Evolutionary conservation across 768 basidiomycete species (phyloP).

Genomic region (Psilocybe cyanescens): DNA sequence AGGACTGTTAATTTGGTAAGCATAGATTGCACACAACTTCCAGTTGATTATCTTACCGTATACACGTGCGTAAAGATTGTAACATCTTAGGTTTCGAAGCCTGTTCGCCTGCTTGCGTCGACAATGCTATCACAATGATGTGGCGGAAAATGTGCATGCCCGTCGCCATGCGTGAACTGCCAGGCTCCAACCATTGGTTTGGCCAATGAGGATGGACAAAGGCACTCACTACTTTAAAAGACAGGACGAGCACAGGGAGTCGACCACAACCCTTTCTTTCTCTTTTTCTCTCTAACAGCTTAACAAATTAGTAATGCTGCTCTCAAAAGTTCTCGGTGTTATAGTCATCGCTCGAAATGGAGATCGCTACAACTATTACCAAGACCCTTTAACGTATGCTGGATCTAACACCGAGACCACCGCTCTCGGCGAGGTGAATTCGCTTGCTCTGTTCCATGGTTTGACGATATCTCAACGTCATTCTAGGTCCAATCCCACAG

Average conservation of each 20-base stretch:
- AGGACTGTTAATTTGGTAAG: conserved; percentile 8
- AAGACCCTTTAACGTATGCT: conserved; percentile 72
- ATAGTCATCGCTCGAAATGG: conserved; percentile 81
- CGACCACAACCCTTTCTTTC: conserved; percentile 22
- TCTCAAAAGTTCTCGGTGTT: conserved; percentile 74
- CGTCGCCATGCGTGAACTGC: conserved; percentile 27
- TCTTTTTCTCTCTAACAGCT: conserved; percentile 10
- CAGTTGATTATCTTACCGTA: conserved; percentile 17
- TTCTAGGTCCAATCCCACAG: conserved; percentile 66
- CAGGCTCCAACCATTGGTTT: conserved; percentile 19
- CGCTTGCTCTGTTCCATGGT: not conserved
- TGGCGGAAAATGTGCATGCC: conserved; percentile 7
- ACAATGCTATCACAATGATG: conserved; percentile 19
- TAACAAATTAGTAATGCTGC: conserved; percentile 34
- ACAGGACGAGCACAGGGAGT: conserved; percentile 18
- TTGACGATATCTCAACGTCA: conserved; percentile 7
- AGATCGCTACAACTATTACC: conserved; percentile 69
- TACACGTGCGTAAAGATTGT: conserved; percentile 15
- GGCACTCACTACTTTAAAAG: conserved; percentile 22
- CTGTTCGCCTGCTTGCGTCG: conserved; percentile 19
- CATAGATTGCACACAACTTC: conserved; percentile 7
- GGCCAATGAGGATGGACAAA: conserved; percentile 13
- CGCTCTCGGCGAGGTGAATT: conserved; percentile 71
- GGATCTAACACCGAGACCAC: conserved; percentile 69
- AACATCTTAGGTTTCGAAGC: conserved; percentile 10